A percentile compares a stretch with the other conserved stretches of the same genome.
Evolutionary conservation across 805 yeast genomes (phyloP).

Genomic region (Candida manassasensis): DNA sequence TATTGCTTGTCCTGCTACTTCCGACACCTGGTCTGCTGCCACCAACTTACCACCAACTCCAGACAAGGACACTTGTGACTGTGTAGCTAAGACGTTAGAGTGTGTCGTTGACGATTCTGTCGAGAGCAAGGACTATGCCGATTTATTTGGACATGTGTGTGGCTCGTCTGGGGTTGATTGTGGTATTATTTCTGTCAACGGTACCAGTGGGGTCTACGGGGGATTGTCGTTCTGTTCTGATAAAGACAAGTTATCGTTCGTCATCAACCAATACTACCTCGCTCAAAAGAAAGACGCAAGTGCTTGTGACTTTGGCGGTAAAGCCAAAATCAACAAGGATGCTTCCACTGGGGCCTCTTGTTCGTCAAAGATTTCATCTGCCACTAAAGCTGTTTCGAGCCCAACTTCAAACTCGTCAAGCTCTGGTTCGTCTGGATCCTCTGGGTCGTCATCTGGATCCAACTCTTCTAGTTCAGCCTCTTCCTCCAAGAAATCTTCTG

Average conservation of each 20-base stretch:
- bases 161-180: constrained; percentile 48
- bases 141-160: constrained; percentile 57
- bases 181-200: constrained; percentile 57
- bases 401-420: constrained; percentile 19
- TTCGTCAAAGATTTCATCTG: constrained; percentile 19
- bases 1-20: constrained; percentile 68
- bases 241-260: constrained; percentile 61
- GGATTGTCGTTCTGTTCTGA: constrained; percentile 66
- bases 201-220: constrained; percentile 65
- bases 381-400: constrained; percentile 18
- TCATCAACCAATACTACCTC: constrained; percentile 58
- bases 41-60: constrained; percentile 79
- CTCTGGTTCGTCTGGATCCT: constrained; percentile 18
- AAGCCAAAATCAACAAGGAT: constrained; percentile 44
- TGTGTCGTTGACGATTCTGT: constrained; percentile 63
- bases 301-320: constrained; percentile 70
- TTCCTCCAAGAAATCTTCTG: constrained; percentile 13
- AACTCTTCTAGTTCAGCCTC: constrained; percentile 19
- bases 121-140: constrained; percentile 51
- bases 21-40: constrained; percentile 58
- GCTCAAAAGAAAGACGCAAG: constrained; percentile 36
- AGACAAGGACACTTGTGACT: constrained; percentile 55
- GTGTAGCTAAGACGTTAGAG: constrained; percentile 49
- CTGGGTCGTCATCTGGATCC: constrained; percentile 20
- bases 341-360: constrained; percentile 30